Conservation (phyloP, 1,139 yeast species). For the Blastobotrys ciferrii region DNA sequence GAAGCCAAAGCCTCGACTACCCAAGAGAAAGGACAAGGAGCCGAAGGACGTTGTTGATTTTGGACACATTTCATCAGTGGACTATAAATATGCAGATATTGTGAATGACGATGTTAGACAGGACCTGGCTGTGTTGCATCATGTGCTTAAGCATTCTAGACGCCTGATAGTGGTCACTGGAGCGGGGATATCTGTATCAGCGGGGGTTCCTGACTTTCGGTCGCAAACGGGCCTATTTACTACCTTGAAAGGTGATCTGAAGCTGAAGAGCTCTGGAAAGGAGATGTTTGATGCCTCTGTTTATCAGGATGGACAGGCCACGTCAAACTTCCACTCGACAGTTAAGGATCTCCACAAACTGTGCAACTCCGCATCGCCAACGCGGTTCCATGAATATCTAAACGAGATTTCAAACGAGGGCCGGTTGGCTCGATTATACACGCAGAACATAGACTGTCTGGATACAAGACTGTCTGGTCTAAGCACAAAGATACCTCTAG, state of each 20-base stretch:
- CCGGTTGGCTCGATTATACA: conserved; percentile 64
- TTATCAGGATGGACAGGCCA: conserved; percentile 62
- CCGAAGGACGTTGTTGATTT: conserved; percentile 22
- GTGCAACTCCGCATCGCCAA: conserved; percentile 61
- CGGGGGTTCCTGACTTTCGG: conserved; percentile 89
- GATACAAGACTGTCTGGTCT: conserved; percentile 47
- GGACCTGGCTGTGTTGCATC: conserved; percentile 31
- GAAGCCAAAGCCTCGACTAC: conserved; percentile 28
- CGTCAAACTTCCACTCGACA: conserved; percentile 68
- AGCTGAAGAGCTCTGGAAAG: conserved; percentile 55
- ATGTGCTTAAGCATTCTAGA: conserved; percentile 37
- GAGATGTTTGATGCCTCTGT: conserved; percentile 78
- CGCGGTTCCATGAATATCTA: conserved; percentile 68
- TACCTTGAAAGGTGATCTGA: conserved; percentile 47
- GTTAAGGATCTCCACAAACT: conserved; percentile 60
- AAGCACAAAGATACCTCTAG: conserved; percentile 48
- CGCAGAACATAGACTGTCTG: conserved; percentile 47
- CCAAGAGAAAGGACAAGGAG: conserved; percentile 22
- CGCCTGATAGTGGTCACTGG: conserved; percentile 56
- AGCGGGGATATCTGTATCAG: conserved; percentile 86
- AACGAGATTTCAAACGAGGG: conserved; percentile 58
- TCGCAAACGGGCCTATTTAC: conserved; percentile 75
- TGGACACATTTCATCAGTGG: background rate
- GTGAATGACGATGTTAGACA: conserved; percentile 18
- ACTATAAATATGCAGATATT: conserved; percentile 1